Conservation (phyloP, 1,139 yeast species). For the Protomyces inundatus region DNA sequence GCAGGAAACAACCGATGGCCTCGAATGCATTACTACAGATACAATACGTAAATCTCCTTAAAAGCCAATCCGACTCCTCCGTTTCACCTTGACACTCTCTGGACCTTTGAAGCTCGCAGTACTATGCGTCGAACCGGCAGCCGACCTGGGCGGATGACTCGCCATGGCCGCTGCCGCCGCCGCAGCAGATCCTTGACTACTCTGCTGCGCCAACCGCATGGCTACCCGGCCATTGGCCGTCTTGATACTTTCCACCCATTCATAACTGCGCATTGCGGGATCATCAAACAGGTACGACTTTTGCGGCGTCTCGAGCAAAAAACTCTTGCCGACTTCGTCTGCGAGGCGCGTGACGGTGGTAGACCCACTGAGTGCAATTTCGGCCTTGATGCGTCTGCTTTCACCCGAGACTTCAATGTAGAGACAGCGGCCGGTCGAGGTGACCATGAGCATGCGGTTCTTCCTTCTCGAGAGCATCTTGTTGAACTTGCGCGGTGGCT, state of each 20-base stretch:
- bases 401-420: constrained; percentile 23
- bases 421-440: constrained; percentile 26
- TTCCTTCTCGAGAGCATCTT: constrained; percentile 25
- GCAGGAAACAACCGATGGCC: too few species aligned
- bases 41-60: background rate
- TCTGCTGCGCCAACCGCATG: background rate
- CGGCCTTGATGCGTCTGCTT: constrained; percentile 14
- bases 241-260: constrained; percentile 26
- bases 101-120: background rate
- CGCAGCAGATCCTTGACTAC: background rate
- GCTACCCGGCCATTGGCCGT: constrained; percentile 16
- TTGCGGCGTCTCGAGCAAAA: constrained; percentile 15
- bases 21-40: background rate
- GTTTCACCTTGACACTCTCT: background rate
- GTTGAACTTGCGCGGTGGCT: constrained; percentile 19
- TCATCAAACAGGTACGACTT: constrained; percentile 27
- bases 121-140: background rate
- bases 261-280: constrained; percentile 16
- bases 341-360: constrained; percentile 2
- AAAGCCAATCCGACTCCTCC: background rate
- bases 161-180: background rate
- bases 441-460: constrained; percentile 20
- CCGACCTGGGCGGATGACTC: background rate
- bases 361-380: constrained; percentile 10
- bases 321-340: constrained; percentile 4